Evolutionary conservation across 1,284 basidiomycete genomes (phyloP), one percentile per base, ranked within the genome.

Genomic region (Tilletia setariae): DNA sequence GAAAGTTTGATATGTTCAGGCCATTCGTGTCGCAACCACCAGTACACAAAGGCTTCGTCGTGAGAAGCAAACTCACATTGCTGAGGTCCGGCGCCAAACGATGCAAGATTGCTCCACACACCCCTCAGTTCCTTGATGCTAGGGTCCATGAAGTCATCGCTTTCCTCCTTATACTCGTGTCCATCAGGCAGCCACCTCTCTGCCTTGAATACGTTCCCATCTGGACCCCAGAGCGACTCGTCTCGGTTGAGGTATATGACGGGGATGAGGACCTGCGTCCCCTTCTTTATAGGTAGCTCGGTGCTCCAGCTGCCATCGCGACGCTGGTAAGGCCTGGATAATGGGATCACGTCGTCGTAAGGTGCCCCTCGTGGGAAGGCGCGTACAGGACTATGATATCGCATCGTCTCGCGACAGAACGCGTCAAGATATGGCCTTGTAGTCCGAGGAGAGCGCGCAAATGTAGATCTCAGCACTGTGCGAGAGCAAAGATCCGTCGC

Each of bases 371-470:
- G 53, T 11, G 23, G 23, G 9, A 59, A 9, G n/a, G 6, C n/a
- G n/a, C 53, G 53, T 6, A 59, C 53, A 30, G 53, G 53, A 19
- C 53, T 23, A 25, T 59, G 30, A 19, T 25, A 59, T 23, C 53
- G 53, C 53, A 59, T 59, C 28, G 53, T 59, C 53, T 59, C 53
- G 8, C 53, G 21, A 16, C n/a, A 23, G 53, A 59, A 59, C 6
- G 53, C 53, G 23, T 59, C 53, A 19, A 59, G 53, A 25, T 59
- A 59, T 28, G 53, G 53, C 53, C 53, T 59, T 49, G 23, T 49
- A 8, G n/a, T 15, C 19, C n/a, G 23, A n/a, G 23, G n/a, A 49
- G 47, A 1, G 2, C 9, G 23, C 1, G 19, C 1, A 25, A 25
- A 8, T 7, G 23, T 4, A 40, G 35, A 40, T 40, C n/a, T 56